Evolutionary conservation across 2,329 filamentous ascomycete genomes (phyloP).

Genomic region (Colletotrichum camelliae): DNA sequence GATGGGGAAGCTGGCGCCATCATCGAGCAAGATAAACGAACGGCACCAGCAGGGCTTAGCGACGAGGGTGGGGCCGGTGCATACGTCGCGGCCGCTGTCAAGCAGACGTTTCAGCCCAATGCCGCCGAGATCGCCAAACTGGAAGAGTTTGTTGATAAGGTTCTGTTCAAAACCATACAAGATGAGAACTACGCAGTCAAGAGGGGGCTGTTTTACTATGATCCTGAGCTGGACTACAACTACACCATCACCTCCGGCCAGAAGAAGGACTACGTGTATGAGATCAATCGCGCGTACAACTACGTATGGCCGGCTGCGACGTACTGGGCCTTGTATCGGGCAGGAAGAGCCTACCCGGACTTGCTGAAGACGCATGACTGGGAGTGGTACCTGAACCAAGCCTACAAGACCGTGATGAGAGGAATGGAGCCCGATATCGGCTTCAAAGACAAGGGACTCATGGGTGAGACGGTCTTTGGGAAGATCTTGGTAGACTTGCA

Average conservation of each 20-base stretch:
- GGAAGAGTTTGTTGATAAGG: constrained; percentile 57
- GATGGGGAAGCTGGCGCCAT: constrained; percentile 46
- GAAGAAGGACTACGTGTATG: constrained; percentile 46
- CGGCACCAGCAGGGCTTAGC: constrained; percentile 63
- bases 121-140: constrained; percentile 54
- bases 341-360: constrained; percentile 51
- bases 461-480: constrained; percentile 64
- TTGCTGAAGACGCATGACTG: constrained; percentile 46
- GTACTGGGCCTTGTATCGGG: constrained; percentile 64
- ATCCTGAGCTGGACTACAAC: constrained; percentile 44
- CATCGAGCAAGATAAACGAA: constrained; percentile 53
- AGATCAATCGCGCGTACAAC: constrained; percentile 58
- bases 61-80: constrained; percentile 64
- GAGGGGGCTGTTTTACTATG: constrained; percentile 59
- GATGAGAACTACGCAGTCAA: constrained; percentile 48
- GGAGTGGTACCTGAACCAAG: constrained; percentile 60
- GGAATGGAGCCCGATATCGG: constrained; percentile 42
- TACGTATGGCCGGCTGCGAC: constrained; percentile 61
- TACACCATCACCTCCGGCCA: constrained; percentile 49
- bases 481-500: constrained; percentile 55
- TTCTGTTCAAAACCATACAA: constrained; percentile 55
- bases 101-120: constrained; percentile 56
- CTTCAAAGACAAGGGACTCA: constrained; percentile 54
- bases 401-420: constrained; percentile 54
- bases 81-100: constrained; percentile 59